phyloP scores from a whole-genome alignment of 1,284 basidiomycete species.

The Irpex rosettiformis region DNA sequence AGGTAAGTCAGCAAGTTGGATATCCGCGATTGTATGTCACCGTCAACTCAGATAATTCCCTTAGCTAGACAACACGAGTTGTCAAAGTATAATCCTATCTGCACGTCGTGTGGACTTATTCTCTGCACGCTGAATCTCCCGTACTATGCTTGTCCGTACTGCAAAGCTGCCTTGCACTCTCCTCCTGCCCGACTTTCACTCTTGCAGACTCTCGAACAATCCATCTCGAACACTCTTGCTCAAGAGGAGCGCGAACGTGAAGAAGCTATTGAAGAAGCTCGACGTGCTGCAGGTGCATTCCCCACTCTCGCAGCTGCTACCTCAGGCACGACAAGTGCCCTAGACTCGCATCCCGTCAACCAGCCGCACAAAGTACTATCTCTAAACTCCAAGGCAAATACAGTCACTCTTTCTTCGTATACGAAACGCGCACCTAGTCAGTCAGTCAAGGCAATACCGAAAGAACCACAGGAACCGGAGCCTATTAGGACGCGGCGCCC shows the following conservation, averaged over 20 bases:
- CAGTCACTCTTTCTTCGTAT: conserved; percentile 35
- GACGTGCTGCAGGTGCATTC: conserved; percentile 55
- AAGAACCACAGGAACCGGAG: neutral
- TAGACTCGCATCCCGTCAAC: conserved; percentile 25
- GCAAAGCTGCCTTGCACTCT: conserved; percentile 38
- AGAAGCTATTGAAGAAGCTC: conserved; percentile 42
- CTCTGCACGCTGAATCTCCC: conserved; percentile 59
- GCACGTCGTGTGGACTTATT: conserved; percentile 56
- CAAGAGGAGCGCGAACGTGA: conserved; percentile 48
- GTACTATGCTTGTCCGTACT: conserved; percentile 55
- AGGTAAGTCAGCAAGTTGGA: conserved; percentile 40
- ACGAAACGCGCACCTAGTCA: neutral
- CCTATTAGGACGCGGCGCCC: neutral
- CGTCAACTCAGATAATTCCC: neutral
- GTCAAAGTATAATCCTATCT: conserved; percentile 55
- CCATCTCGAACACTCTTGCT: conserved; percentile 40
- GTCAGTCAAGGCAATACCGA: too few species aligned
- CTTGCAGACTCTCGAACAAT: conserved; percentile 37
- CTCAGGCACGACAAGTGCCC: conserved; percentile 12
- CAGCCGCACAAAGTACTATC: conserved; percentile 60
- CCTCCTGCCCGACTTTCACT: conserved; percentile 33
- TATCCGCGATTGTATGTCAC: neutral
- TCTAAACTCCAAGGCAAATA: conserved; percentile 48
- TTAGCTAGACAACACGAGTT: conserved; percentile 55
- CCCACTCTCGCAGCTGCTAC: conserved; percentile 42